Base-by-base conservation (phyloP, 2,329 filamentous ascomycete species). In the Arthrinium phaeospermum region DNA sequence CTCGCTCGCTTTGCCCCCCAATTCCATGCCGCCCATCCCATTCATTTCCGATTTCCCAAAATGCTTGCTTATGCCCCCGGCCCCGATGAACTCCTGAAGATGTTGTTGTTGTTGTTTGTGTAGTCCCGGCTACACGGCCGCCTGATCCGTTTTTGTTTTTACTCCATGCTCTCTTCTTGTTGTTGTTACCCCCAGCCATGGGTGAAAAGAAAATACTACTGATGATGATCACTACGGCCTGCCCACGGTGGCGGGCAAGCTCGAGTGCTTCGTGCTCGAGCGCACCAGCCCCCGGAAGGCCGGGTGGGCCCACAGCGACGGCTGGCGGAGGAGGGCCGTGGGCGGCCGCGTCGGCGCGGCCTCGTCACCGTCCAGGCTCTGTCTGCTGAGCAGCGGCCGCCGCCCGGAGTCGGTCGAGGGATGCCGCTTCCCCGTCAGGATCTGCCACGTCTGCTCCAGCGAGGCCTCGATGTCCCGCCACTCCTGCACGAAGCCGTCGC, bases 401-500 rank as follows among this genome's bases (percentile, higher is more conserved):
- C 68, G n/a, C 19, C 30, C 47, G 16, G 30, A 34, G 27, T 57
- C 68, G 10, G 47, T 41, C 19, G 47, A 70, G 12, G 68, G 68
- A 14, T 70, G 68, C 8, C 68, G 19, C 8, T 70, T 70, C 30
- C 68, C 68, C 3, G 46, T 70, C 3, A 70, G 47, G 34, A 70
- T 70, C 68, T 70, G 30, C 68, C 68, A 70, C 13, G 68, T 70
- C 68, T 57, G 47, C 12, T 70, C 68, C 4, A 70, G 49, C 3
- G 68, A 70, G 68, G 68, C 68, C 47, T 70, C 68, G 47, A 70
- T 70, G 16, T 70, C 68, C 12, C 68, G 22, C 68, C 68, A 70
- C 68, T 70, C 68, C 37, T 70, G 68, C 30, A 47, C 34, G 47
- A 70, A 70, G 10, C 68, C 68, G 27, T 70, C 68, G 27, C 68